phyloP scores from a whole-genome alignment of 768 basidiomycete genomes.

The Zangia roseola region DNA sequence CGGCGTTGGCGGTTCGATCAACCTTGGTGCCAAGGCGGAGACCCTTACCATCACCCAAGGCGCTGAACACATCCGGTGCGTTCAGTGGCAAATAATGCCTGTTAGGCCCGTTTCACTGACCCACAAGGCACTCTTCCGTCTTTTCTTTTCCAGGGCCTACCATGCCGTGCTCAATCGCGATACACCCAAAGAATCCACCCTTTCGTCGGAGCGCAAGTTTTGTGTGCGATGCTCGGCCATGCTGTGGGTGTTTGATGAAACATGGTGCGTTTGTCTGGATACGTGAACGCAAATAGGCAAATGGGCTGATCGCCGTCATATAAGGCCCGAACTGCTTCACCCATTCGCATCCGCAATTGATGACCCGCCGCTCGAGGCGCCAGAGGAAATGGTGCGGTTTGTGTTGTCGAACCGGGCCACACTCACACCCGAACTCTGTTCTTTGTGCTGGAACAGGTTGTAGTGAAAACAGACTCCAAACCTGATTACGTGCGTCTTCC shows the following conservation, averaged over 20 bases:
- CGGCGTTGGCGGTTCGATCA: constrained; percentile 62
- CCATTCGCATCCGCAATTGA: constrained; percentile 71
- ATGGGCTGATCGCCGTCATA: neutral
- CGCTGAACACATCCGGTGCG: constrained; percentile 52
- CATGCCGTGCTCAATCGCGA: constrained; percentile 61
- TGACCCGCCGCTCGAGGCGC: constrained; percentile 50
- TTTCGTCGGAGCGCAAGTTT: constrained; percentile 59
- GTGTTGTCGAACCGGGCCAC: neutral
- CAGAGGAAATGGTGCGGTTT: constrained; percentile 46
- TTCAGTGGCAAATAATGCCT: too few relatives aligned
- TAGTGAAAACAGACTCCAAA: constrained; percentile 48
- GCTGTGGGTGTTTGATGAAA: constrained; percentile 62
- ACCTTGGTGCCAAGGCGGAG: constrained; percentile 55
- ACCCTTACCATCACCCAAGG: constrained; percentile 53
- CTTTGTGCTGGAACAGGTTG: constrained; percentile 35
- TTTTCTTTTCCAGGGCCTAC: constrained; percentile 44
- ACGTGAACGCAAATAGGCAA: neutral
- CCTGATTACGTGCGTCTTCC: constrained; percentile 63
- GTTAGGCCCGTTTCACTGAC: neutral
- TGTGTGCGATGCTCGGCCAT: constrained; percentile 63
- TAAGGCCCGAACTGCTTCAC: constrained; percentile 62
- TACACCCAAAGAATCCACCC: constrained; percentile 45
- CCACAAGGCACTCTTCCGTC: neutral
- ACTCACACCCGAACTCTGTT: too few relatives aligned
- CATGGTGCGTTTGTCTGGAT: constrained; percentile 40